Evolutionary conservation across 2,329 filamentous ascomycete genomes (phyloP).

Genomic region (Elsinoe necatrix): DNA sequence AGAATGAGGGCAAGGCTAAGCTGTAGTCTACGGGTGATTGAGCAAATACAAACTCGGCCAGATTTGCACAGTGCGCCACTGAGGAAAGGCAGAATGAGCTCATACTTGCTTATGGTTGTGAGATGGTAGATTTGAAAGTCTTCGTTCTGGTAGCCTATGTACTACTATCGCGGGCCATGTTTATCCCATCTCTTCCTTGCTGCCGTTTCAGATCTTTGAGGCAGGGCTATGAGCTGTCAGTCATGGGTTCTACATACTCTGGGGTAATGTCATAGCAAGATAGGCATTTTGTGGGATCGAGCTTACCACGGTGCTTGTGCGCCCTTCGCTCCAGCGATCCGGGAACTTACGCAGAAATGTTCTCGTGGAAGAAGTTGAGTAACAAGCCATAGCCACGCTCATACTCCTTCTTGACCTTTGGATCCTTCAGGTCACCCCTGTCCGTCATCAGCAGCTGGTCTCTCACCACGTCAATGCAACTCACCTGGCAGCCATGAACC

Average conservation of each 20-base stretch:
- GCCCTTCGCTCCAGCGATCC: background rate
- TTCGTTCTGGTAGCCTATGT: background rate
- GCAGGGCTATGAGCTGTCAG: background rate
- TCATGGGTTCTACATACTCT: background rate
- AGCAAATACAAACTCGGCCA: background rate
- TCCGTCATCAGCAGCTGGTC: background rate
- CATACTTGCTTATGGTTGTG: too few species aligned
- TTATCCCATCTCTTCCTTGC: background rate
- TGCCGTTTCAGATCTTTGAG: constrained; percentile 1
- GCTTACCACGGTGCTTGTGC: background rate
- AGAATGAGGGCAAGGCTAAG: constrained; percentile 33
- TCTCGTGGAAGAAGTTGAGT: constrained; percentile 45
- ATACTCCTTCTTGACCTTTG: constrained; percentile 42
- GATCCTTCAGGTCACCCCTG: constrained; percentile 39
- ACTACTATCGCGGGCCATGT: background rate
- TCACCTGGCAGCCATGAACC: constrained; percentile 36
- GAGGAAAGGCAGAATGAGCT: too few species aligned
- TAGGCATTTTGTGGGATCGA: background rate
- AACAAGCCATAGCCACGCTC: constrained; percentile 42
- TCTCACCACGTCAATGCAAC: background rate
- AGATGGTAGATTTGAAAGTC: background rate
- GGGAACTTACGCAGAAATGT: constrained; percentile 38
- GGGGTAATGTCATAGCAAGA: background rate
- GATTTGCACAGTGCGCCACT: too few species aligned
- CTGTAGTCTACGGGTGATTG: constrained; percentile 1